Evolutionary conservation across 2,329 filamentous ascomycete genomes (phyloP), one percentile per base, ranked within the genome.

Genomic region (Talaromyces islandicus): DNA sequence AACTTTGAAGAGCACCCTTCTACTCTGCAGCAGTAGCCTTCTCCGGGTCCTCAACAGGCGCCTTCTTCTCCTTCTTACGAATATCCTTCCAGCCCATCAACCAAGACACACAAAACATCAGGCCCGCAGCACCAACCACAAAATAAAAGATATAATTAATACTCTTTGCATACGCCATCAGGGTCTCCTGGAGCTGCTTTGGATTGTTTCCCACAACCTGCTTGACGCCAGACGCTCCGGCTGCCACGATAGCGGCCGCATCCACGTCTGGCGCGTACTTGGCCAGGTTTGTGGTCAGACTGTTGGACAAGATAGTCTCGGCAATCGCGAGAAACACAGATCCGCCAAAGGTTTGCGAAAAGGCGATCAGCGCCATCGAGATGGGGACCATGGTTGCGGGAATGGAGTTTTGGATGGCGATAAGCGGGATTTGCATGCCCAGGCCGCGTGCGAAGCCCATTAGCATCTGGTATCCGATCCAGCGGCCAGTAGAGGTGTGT

Each of bases 141-240:
- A 62, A 55, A 55, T 59, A 62, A n/a, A 60, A 62, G 17, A 60
- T 46, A 3, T 48, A 27, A 55, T 53, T 41, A 5, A 62, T 46
- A 52, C 60, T 62, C 43, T 60, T 62, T 4, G 54, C 25, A 53
- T 62, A 62, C 24, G 60, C 60, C 1, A 32, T 12, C 17, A 62
- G 41, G 19, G 54, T 54, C 5, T 52, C 60, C 1, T 46, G 29
- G 14, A 62, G 17, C 17, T 41, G 21, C 1, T 24, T 48, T 1
- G 21, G 27, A 56, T 62, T 30, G 14, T 38, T 30, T 2, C 43
- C 51, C 27, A 60, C 60, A 32, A 54, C 60, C 41, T 59, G 46
- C 6, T 76, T 67, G 12, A 81, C 68, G 48, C 78, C 80, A 2
- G 59, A 61, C 10, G 76, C 76, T 7, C 76, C 77, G 3, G 69